Base-by-base conservation (phyloP, 2,329 filamentous ascomycete species). In the Cladosporium sp. region DNA sequence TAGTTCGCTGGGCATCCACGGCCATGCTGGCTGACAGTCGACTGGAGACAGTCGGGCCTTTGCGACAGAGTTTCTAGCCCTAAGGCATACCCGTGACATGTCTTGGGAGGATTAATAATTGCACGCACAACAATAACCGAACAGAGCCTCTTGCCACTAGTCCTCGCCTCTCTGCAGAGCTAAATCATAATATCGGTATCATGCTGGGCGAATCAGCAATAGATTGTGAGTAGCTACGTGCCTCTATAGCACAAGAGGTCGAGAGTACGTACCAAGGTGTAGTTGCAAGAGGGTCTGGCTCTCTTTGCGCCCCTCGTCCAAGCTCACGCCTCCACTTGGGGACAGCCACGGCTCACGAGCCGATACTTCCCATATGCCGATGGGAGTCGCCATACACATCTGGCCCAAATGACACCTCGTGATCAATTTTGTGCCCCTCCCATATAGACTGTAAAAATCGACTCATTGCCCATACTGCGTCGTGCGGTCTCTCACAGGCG, bases 271-370 rank as follows among this genome's bases (percentile, higher is more conserved):
- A 47, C 43, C 43, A 47, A 30, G 43, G 43, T 30, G 25, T 28
- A n/a, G 11, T 28, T 15, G 43, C 14, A 28, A 47, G 25, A 47
- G 43, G 43, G 43, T 47, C 43, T 47, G 43, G 43, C 43, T 47
- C 43, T 47, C 43, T 30, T 47, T 47, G 43, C 43, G 43, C 43
- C 43, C 22, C 30, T 20, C 43, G 43, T 47, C 43, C 43, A 47
- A 47, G 43, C 43, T 47, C 43, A 22, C 25, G 43, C 43, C 43
- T 47, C 43, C 43, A 47, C 43, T 47, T 47, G 22, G 25, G 42
- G 25, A 47, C 43, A 47, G 43, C 43, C 43, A 47, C 43, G 43
- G 43, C 43, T 47, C 43, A 47, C 43, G 43, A 28, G 43, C 25
- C 43, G 28, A 47, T n/a, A 15, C 19, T 47, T 47, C 25, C 43